Conservation (phyloP, 805 yeast species). For the Saturnispora mendoncae region DNA sequence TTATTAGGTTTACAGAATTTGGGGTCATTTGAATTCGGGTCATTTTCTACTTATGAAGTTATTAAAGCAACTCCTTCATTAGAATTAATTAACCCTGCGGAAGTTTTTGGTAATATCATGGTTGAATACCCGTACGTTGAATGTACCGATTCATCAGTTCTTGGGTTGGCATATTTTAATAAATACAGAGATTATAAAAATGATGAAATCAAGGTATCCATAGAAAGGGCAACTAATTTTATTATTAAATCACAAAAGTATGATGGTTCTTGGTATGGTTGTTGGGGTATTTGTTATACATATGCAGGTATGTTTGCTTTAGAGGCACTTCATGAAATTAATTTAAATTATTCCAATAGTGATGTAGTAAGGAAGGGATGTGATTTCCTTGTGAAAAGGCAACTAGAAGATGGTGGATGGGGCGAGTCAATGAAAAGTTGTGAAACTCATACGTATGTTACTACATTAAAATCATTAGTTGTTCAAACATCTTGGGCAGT, state of each 20-base stretch:
- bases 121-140: conserved; percentile 98
- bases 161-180: conserved; percentile 77
- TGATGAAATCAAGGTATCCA: conserved; percentile 58
- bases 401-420: conserved; percentile 93
- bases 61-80: conserved; percentile 72
- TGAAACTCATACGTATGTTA: conserved; percentile 70
- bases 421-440: conserved; percentile 89
- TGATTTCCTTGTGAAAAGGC: conserved; percentile 70
- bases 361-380: conserved; percentile 66
- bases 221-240: conserved; percentile 63
- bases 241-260: conserved; percentile 56
- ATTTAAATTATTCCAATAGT: conserved; percentile 52
- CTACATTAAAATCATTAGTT: conserved; percentile 47
- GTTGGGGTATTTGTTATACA: conserved; percentile 95
- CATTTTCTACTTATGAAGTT: conserved; percentile 85
- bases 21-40: conserved; percentile 74
- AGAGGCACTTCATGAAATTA: conserved; percentile 76
- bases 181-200: conserved; percentile 56
- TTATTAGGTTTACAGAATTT: conserved; percentile 68
- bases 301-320: conserved; percentile 98
- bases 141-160: conserved; percentile 90
- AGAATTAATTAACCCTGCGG: conserved; percentile 88
- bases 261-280: conserved; percentile 97
- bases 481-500: conserved; percentile 94
- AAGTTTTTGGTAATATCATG: conserved; percentile 96